phyloP scores from a whole-genome alignment of 345 rosid species.

The Firmiana major region DNA sequence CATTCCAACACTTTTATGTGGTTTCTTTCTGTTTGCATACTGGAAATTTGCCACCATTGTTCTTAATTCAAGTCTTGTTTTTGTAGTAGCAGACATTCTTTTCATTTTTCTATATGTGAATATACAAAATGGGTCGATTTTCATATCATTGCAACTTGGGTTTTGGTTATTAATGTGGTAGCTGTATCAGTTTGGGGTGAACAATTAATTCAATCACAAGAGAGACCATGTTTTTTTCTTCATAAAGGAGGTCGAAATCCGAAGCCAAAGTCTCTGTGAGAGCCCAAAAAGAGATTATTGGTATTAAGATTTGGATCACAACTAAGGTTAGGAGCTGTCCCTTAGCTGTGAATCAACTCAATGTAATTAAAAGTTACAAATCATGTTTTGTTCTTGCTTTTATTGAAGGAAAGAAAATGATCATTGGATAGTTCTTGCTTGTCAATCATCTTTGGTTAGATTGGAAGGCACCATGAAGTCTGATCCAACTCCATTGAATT shows the following conservation, averaged over 20 bases:
- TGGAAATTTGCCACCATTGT: too few relatives aligned
- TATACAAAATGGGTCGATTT: background rate
- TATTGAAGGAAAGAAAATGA: background rate
- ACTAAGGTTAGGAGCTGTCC: too few relatives aligned
- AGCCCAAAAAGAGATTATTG: too few relatives aligned
- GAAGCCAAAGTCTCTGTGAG: too few relatives aligned
- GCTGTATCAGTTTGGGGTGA: background rate
- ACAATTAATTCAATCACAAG: background rate
- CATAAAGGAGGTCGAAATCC: too few relatives aligned
- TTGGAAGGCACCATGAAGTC: conserved; percentile 12
- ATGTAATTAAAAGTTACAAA: background rate
- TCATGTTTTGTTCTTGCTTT: background rate
- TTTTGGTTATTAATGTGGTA: background rate
- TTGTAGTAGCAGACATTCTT: too few relatives aligned
- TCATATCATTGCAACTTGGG: background rate
- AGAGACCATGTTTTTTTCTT: background rate
- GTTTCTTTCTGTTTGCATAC: background rate
- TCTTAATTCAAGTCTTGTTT: too few relatives aligned
- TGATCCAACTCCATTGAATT: background rate
- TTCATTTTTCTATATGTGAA: too few relatives aligned
- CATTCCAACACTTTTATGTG: background rate
- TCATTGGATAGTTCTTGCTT: background rate
- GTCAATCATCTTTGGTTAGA: conserved; percentile 6
- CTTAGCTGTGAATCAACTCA: background rate
- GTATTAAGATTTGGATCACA: too few relatives aligned